Conservation (phyloP, 2,329 filamentous ascomycete genomes). For the Onygenales sp. region DNA sequence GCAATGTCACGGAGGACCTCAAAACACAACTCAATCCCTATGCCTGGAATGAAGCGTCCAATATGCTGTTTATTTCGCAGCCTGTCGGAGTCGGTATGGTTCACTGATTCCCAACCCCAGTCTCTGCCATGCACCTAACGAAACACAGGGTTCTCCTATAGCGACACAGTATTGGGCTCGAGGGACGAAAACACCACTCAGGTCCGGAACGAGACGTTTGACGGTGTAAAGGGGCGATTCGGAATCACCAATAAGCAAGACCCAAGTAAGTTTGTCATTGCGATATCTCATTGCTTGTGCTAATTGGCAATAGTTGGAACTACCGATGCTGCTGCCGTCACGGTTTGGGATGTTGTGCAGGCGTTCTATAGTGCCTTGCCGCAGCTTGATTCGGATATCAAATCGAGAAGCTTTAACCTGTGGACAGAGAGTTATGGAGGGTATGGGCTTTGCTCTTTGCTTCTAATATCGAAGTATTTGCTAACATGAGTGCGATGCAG, state of each 20-base stretch:
- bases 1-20: slow-evolving; percentile 34
- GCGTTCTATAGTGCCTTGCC: slow-evolving; percentile 43
- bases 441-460: slow-evolving; percentile 19
- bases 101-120: slow-evolving; percentile 9
- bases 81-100: slow-evolving; percentile 52
- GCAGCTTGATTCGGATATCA: slow-evolving; percentile 39
- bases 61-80: slow-evolving; percentile 62
- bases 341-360: slow-evolving; percentile 47
- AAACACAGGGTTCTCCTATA: slow-evolving; percentile 24
- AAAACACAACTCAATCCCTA: slow-evolving; percentile 46
- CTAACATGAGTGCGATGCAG: slow-evolving; percentile 31
- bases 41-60: slow-evolving; percentile 51
- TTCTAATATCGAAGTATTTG: slow-evolving; percentile 6
- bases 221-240: slow-evolving; percentile 37
- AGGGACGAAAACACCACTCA: slow-evolving; percentile 35
- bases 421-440: slow-evolving; percentile 49
- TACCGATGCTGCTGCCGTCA: slow-evolving; percentile 47
- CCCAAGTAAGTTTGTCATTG: slow-evolving; percentile 23
- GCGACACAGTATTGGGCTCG: slow-evolving; percentile 28
- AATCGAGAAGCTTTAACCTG: slow-evolving; percentile 47
- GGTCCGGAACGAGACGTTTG: slow-evolving; percentile 36
- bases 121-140: slow-evolving; percentile 1
- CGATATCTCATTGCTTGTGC: neutral
- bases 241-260: slow-evolving; percentile 41
- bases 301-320: slow-evolving; percentile 30